These are phyloP conservation scores for Alternaria ethzedia DNA, from an alignment of 2,329 filamentous ascomycete species.

Conservation along the genomic window DNA sequence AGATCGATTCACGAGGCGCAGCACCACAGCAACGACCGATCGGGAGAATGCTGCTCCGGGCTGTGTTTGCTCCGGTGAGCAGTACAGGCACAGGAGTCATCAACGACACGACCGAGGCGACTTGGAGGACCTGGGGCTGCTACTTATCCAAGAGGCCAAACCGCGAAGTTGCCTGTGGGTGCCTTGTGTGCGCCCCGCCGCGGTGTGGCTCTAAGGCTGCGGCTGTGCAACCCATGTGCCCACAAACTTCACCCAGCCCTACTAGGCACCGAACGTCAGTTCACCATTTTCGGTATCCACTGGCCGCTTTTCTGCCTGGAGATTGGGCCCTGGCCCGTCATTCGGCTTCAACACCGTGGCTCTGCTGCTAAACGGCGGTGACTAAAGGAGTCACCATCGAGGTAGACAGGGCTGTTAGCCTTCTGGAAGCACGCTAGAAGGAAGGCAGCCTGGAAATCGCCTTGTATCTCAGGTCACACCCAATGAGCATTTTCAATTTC, in stretches of 20 bases:
- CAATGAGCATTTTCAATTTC: conserved; percentile 24
- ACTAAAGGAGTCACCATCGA: conserved; percentile 37
- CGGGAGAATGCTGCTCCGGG: conserved; percentile 27
- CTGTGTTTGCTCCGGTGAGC: conserved; percentile 41
- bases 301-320: conserved; percentile 34
- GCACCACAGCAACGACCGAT: conserved; percentile 18
- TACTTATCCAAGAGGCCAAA: conserved; percentile 35
- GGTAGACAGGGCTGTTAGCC: conserved; percentile 18
- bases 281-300: conserved; percentile 26
- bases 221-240: conserved; percentile 31
- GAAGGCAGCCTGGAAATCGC: conserved; percentile 34
- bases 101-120: conserved; percentile 13
- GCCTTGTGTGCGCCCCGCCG: conserved; percentile 39
- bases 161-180: conserved; percentile 13
- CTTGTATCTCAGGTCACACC: conserved; percentile 30
- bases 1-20: conserved; percentile 27
- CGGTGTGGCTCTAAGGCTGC: conserved; percentile 26
- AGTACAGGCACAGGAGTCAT: conserved; percentile 27
- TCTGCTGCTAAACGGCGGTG: conserved; percentile 33
- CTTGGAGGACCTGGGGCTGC: conserved; percentile 30
- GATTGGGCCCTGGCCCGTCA: conserved; percentile 29
- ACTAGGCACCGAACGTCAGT: conserved; percentile 41
- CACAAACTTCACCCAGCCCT: conserved; percentile 27
- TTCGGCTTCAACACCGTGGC: conserved; percentile 30
- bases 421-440: conserved; percentile 36